Evolutionary conservation across 2,329 filamentous ascomycete species (phyloP), one percentile per base, ranked within the genome.

Genomic region (Pestalotiopsis sp.): DNA sequence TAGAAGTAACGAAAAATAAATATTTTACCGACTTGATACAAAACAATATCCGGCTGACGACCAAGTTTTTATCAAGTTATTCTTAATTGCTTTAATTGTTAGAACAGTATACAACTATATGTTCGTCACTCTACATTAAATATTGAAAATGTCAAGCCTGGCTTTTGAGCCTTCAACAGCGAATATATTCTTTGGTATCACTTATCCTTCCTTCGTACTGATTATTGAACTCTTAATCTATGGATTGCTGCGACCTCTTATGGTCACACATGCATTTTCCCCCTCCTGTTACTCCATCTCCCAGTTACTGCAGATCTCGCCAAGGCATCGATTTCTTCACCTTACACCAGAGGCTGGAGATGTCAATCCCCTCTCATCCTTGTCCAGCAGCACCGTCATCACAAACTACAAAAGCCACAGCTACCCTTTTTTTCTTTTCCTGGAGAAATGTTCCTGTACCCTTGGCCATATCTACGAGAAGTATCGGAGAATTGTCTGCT

Each of bases 401-500:
- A n/a, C 45, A 9, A 52, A n/a, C 45, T 52, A 52, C 45, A 52
- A 52, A 52, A 17, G 17, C 45, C 17, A 9, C 45, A 52, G 17
- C 45, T 52, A 52, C 38, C 25, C 25, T 1, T 25, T 25, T 40
- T n/a, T 45, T 64, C n/a, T 20, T 12, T 40, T 17, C n/a, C 45
- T 49, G 14, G 17, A 27, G 23, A 2, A 23, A 9, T 25, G 23
- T 40, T 12, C 7, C 31, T 14, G n/a, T 20, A 27, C 61, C 9
- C 38, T 68, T 78, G 31, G 7, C 31, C 31, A 36, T 36, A 36
- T 9, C 31, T 87, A 94, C 77, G 87, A 86, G 83, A 97, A 97
- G 83, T 92, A 93, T 72, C 89, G 89, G 80, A 92, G 90, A 70
- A 97, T 93, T 12, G 88, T 91, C 77, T 91, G 89, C 81, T 98